Evolutionary conservation across 768 basidiomycete genomes (phyloP).

Genomic region (Panus rudis): DNA sequence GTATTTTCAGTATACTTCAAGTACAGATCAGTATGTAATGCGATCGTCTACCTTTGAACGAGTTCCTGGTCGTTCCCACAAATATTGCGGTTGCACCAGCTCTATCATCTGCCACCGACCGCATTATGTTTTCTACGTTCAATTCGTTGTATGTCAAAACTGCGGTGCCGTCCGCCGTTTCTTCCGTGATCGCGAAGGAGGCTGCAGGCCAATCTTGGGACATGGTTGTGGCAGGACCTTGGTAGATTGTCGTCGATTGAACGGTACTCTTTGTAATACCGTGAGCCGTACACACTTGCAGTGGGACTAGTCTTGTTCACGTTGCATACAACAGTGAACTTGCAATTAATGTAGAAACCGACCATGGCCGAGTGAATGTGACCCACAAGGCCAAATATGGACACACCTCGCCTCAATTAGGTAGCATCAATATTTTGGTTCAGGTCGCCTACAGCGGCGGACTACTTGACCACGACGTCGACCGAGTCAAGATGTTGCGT

Average conservation of each 20-base stretch:
- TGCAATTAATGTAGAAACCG: too few species aligned
- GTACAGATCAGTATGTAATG: background rate
- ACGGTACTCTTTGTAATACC: background rate
- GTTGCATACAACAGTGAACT: too few species aligned
- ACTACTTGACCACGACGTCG: too few species aligned
- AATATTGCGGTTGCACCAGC: constrained; percentile 74
- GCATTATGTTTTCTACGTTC: constrained; percentile 49
- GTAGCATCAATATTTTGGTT: too few species aligned
- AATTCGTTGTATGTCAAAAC: constrained; percentile 55
- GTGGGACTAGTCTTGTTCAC: too few species aligned
- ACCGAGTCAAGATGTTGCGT: too few species aligned
- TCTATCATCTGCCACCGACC: constrained; percentile 51
- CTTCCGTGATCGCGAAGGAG: constrained; percentile 37
- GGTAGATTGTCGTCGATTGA: background rate
- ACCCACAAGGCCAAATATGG: too few species aligned
- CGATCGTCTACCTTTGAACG: constrained; percentile 58
- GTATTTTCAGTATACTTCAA: background rate
- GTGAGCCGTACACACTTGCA: too few species aligned
- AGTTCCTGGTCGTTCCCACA: constrained; percentile 81
- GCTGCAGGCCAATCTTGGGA: constrained; percentile 11
- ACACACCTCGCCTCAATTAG: too few species aligned
- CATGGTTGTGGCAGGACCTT: constrained; percentile 2
- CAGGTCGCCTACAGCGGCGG: too few species aligned
- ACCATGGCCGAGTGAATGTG: too few species aligned
- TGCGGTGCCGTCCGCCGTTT: constrained; percentile 42